phyloP scores from a whole-genome alignment of 2,329 filamentous ascomycete genomes.

The Capronia americana region DNA sequence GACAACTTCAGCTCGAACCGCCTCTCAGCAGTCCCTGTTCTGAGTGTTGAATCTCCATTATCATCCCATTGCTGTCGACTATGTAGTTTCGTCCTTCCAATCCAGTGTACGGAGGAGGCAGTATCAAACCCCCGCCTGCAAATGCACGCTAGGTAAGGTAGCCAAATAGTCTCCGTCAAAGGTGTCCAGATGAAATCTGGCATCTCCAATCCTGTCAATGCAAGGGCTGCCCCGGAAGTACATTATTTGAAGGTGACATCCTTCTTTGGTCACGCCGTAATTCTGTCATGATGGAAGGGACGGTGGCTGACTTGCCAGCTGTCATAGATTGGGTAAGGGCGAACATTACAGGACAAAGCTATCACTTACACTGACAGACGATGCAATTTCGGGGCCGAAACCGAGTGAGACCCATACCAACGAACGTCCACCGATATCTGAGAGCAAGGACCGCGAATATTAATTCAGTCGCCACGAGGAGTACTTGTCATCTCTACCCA shows the following conservation, averaged over 20 bases:
- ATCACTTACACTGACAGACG: neutral
- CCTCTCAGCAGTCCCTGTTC: conserved; percentile 23
- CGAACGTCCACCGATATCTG: neutral
- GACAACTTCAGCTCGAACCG: conserved; percentile 48
- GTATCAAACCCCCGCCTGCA: conserved; percentile 39
- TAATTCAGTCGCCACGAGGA: no score
- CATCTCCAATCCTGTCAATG: conserved; percentile 75
- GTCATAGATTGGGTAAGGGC: neutral
- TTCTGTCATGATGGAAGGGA: conserved; percentile 30
- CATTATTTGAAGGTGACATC: conserved; percentile 96
- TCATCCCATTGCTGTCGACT: no score
- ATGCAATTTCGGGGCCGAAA: neutral
- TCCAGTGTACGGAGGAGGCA: conserved; percentile 56
- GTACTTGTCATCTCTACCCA: no score
- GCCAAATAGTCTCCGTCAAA: conserved; percentile 28
- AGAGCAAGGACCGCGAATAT: no score
- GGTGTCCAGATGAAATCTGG: conserved; percentile 23
- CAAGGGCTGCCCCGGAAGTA: conserved; percentile 92
- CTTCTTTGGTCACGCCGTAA: conserved; percentile 47
- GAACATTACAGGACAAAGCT: neutral
- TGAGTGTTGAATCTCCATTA: conserved; percentile 26
- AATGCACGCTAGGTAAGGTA: conserved; percentile 23
- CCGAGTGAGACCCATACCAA: neutral
- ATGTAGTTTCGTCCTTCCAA: conserved; percentile 24
- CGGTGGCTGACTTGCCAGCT: conserved; percentile 29